A percentile compares a stretch with the other conserved stretches of the same genome.
These are phyloP conservation scores for Stentor coeruleus DNA, from an alignment of 73 alveolate genomes.

Conservation along the genomic window DNA sequence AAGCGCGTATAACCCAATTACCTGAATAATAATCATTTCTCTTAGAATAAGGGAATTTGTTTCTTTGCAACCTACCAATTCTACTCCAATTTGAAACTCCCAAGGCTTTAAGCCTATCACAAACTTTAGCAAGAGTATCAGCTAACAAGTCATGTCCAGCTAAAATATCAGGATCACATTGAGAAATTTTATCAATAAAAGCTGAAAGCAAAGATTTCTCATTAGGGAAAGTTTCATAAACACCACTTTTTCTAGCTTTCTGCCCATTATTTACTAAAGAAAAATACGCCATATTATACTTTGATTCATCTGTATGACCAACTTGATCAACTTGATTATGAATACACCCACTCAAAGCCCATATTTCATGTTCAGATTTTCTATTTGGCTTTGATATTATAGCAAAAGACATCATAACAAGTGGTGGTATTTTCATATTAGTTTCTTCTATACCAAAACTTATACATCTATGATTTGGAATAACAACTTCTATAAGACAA, in stretches of 20 bases:
- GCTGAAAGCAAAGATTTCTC: constrained; percentile 75
- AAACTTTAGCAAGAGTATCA: constrained; percentile 66
- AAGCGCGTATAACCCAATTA: constrained; percentile 35
- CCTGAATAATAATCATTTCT: constrained; percentile 73
- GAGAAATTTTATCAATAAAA: constrained; percentile 61
- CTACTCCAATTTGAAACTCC: constrained; percentile 81
- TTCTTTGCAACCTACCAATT: constrained; percentile 80
- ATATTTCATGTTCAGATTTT: constrained; percentile 59
- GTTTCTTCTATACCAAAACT: constrained; percentile 60
- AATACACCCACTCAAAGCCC: constrained; percentile 58
- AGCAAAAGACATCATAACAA: constrained; percentile 66
- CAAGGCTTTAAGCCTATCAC: constrained; percentile 68
- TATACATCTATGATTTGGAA: constrained; percentile 58
- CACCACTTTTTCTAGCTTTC: constrained; percentile 39
- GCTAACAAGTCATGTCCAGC: constrained; percentile 90
- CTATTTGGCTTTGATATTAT: constrained; percentile 45
- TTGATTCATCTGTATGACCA: constrained; percentile 46
- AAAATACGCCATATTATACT: constrained; percentile 59
- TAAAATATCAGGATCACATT: constrained; percentile 90
- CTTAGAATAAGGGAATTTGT: constrained; percentile 61
- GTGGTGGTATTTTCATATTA: constrained; percentile 74
- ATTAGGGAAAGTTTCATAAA: constrained; percentile 43
- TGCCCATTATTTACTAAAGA: constrained; percentile 54
- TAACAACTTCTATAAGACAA: constrained; percentile 64
- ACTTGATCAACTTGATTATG: constrained; percentile 63